A percentile compares a stretch with the other conserved stretches of the same genome.
Conservation (phyloP, 2,329 filamentous ascomycete genomes). For the Colletotrichum orchidophilum region DNA sequence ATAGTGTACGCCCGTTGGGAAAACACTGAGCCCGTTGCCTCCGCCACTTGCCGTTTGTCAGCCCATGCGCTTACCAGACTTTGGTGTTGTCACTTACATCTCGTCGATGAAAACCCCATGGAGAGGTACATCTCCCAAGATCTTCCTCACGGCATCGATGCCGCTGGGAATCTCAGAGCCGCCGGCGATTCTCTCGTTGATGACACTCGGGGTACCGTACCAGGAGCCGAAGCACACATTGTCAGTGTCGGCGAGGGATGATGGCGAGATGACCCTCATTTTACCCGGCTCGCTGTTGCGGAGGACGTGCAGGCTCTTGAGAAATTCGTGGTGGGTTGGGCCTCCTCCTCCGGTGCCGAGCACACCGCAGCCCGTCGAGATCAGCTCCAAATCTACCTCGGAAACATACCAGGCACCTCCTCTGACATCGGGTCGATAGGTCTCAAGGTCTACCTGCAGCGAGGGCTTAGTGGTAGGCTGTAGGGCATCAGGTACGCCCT, state of each 20-base stretch:
- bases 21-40: slow-evolving; percentile 49
- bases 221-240: slow-evolving; percentile 54
- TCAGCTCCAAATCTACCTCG: slow-evolving; percentile 36
- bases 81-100: slow-evolving; percentile 42
- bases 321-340: slow-evolving; percentile 36
- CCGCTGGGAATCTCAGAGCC: slow-evolving; percentile 47
- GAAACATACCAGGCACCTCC: slow-evolving; percentile 34
- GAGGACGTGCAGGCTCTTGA: slow-evolving; percentile 31
- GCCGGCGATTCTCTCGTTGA: slow-evolving; percentile 39
- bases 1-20: slow-evolving; percentile 45
- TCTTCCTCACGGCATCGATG: slow-evolving; percentile 46
- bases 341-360: slow-evolving; percentile 38
- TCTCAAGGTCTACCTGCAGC: slow-evolving; percentile 41
- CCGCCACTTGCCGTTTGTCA: slow-evolving; percentile 52
- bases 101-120: slow-evolving; percentile 48
- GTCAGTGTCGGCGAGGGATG: slow-evolving; percentile 47
- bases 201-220: slow-evolving; percentile 53
- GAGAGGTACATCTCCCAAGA: slow-evolving; percentile 43
- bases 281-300: slow-evolving; percentile 32
- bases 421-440: slow-evolving; percentile 29
- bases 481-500: slow-evolving; percentile 41
- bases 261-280: slow-evolving; percentile 48
- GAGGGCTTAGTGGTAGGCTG: slow-evolving; percentile 44
- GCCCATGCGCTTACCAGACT: background rate
- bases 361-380: slow-evolving; percentile 38